These are phyloP conservation scores for Aspergillus versicolor DNA, from an alignment of 2,329 filamentous ascomycete genomes.

Conservation along the genomic window DNA sequence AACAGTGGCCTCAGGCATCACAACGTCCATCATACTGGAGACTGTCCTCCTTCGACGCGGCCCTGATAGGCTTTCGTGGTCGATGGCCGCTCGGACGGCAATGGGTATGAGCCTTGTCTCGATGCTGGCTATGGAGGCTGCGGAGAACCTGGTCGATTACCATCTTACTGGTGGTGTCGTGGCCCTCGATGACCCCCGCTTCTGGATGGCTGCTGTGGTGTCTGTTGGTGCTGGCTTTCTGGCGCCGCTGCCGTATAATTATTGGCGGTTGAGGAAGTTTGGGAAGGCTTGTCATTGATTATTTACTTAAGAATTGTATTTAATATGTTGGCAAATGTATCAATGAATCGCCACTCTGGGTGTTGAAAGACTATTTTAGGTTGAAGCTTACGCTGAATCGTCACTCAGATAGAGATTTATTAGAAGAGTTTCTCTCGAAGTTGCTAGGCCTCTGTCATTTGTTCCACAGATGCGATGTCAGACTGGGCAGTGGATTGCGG, in stretches of 20 bases:
- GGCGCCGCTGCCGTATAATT: slow-evolving; percentile 56
- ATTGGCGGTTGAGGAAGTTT: slow-evolving; percentile 49
- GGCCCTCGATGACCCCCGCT: slow-evolving; percentile 46
- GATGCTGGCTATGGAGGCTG: slow-evolving; percentile 59
- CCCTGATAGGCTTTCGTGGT: slow-evolving; percentile 50
- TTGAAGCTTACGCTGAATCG: too few species aligned
- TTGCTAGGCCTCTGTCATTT: too few species aligned
- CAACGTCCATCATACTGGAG: slow-evolving; percentile 54
- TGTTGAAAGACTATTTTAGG: too few species aligned
- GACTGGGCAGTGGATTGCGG: too few species aligned
- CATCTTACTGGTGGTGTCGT: slow-evolving; percentile 55
- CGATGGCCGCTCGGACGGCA: slow-evolving; percentile 50
- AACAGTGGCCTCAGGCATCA: slow-evolving; percentile 53
- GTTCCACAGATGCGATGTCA: too few species aligned
- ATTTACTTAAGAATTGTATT: too few species aligned
- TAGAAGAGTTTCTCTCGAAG: too few species aligned
- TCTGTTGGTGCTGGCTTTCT: slow-evolving; percentile 35
- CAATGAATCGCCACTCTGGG: too few species aligned
- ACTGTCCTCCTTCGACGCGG: slow-evolving; percentile 52
- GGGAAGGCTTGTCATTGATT: slow-evolving; percentile 39
- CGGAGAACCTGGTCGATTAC: slow-evolving; percentile 57
- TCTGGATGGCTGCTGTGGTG: slow-evolving; percentile 52
- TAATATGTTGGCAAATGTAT: too few species aligned
- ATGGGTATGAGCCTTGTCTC: slow-evolving; percentile 60
- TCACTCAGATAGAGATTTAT: too few species aligned